These are phyloP conservation scores for Cordyceps cicadae DNA, from an alignment of 2,329 filamentous ascomycete genomes.

Conservation along the genomic window DNA sequence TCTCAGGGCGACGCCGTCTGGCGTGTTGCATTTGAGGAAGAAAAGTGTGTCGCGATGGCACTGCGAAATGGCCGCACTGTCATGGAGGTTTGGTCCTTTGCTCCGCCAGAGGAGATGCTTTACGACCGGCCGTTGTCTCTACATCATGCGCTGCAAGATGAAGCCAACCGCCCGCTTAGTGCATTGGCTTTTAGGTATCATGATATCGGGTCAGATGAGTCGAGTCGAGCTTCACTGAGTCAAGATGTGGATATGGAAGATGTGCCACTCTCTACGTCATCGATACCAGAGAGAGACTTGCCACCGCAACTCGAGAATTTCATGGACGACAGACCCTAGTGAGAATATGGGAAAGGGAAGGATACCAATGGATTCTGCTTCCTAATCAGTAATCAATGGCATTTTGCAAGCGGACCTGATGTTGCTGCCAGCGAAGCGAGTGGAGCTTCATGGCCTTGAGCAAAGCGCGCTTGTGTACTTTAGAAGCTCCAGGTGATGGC, in stretches of 20 bases:
- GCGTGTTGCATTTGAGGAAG: conserved; percentile 96
- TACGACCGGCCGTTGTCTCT: conserved; percentile 45
- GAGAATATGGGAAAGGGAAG: neutral
- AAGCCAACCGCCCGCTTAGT: conserved; percentile 42
- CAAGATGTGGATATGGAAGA: conserved; percentile 51
- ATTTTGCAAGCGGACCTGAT: conserved; percentile 1
- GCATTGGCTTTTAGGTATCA: conserved; percentile 41
- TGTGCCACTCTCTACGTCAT: conserved; percentile 46
- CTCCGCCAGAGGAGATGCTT: conserved; percentile 65
- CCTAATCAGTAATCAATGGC: conserved; percentile 17
- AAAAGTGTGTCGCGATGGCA: conserved; percentile 95
- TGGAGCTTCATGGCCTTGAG: neutral
- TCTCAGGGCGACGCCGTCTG: conserved; percentile 91
- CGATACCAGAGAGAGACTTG: conserved; percentile 28
- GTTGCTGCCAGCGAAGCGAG: neutral
- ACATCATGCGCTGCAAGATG: conserved; percentile 36
- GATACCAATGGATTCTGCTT: neutral
- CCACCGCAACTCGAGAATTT: neutral
- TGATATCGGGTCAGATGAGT: conserved; percentile 21
- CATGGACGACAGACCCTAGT: neutral
- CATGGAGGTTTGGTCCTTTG: conserved; percentile 99
- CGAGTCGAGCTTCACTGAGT: conserved; percentile 27
- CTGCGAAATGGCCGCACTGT: conserved; percentile 77
- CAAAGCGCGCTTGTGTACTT: conserved; percentile 6
- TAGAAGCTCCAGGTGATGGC: neutral